phyloP scores from a whole-genome alignment of 176 grass and related monocot genomes.

The Leersia perrieri region DNA sequence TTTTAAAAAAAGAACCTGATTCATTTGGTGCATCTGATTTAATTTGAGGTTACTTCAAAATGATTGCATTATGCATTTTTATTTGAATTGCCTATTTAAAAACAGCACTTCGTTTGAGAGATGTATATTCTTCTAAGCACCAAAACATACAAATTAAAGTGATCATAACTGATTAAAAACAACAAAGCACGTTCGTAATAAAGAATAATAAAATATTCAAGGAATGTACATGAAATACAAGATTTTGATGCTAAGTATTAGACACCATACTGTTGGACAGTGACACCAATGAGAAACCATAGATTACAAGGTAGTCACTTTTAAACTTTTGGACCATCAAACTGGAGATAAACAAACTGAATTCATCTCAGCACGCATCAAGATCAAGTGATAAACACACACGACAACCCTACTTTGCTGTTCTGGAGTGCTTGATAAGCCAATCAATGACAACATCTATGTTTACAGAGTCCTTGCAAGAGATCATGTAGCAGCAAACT shows the following conservation, averaged over 20 bases:
- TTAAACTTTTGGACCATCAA: constrained; percentile 26
- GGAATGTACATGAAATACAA: constrained; percentile 61
- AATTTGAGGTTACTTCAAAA: not conserved
- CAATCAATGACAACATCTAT: constrained; percentile 94
- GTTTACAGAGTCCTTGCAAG: constrained; percentile 97
- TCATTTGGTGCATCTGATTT: too few relatives aligned
- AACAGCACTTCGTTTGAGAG: not conserved
- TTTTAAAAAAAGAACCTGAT: not conserved
- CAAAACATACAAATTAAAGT: not conserved
- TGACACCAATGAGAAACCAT: constrained; percentile 30
- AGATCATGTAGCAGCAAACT: constrained; percentile 96
- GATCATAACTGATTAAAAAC: not conserved
- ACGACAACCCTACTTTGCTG: constrained; percentile 44
- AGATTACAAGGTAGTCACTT: constrained; percentile 31
- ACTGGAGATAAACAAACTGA: constrained; percentile 28
- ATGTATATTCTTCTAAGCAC: not conserved
- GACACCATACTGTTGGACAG: constrained; percentile 16
- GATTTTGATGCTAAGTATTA: constrained; percentile 18
- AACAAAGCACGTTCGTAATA: not conserved
- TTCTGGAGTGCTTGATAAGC: constrained; percentile 98
- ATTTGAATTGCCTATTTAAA: not conserved
- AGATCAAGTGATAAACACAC: constrained; percentile 34
- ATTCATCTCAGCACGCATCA: constrained; percentile 37
- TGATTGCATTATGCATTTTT: not conserved
- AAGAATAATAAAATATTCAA: constrained; percentile 35